These are phyloP conservation scores for Penicillium arizonense DNA, from an alignment of 495 filamentous ascomycete species.

Conservation along the genomic window DNA sequence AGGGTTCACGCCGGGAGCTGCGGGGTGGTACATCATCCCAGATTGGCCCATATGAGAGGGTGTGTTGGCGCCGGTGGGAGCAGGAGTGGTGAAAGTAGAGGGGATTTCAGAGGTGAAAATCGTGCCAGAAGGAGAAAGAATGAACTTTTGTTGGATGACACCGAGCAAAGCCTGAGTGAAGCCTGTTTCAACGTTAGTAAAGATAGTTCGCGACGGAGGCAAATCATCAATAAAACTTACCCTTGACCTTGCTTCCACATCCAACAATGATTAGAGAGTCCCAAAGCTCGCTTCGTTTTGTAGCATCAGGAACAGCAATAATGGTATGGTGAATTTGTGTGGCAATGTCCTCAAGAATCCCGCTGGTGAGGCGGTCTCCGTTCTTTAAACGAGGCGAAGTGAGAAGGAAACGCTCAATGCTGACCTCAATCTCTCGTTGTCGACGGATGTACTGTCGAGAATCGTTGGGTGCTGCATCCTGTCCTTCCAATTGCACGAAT, in stretches of 20 bases:
- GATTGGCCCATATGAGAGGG: conserved; percentile 63
- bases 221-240: conserved; percentile 33
- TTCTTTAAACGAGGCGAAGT: conserved; percentile 44
- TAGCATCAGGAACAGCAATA: conserved; percentile 71
- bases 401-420: conserved; percentile 82
- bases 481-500: conserved; percentile 55
- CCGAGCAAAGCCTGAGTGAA: conserved; percentile 85
- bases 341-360: conserved; percentile 75
- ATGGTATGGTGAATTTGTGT: conserved; percentile 80
- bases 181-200: conserved; percentile 34
- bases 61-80: conserved; percentile 88
- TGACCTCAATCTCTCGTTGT: conserved; percentile 75
- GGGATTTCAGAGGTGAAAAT: conserved; percentile 97
- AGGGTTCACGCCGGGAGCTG: conserved; percentile 74
- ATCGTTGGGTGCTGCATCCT: conserved; percentile 22
- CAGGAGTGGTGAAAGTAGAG: conserved; percentile 83
- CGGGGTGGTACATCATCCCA: conserved; percentile 40
- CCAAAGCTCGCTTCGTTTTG: conserved; percentile 82
- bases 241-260: conserved; percentile 80
- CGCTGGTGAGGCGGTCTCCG: conserved; percentile 47
- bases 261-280: conserved; percentile 85
- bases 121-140: conserved; percentile 87
- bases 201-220: background rate
- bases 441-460: conserved; percentile 39
- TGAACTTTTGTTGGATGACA: conserved; percentile 75